phyloP scores from a whole-genome alignment of 169 alveolate species.

The Cryptosporidium bovis region DNA sequence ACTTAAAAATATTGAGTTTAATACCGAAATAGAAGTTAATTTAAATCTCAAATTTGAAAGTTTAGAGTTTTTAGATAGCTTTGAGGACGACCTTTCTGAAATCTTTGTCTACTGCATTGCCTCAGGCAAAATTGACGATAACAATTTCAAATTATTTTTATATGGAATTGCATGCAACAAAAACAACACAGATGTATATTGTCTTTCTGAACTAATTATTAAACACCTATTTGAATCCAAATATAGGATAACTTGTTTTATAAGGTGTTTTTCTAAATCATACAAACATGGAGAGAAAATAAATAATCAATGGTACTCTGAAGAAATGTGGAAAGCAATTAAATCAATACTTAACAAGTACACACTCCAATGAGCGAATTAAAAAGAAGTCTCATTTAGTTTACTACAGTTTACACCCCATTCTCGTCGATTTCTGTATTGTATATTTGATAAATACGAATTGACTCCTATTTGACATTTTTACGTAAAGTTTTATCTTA shows the following conservation, averaged over 20 bases:
- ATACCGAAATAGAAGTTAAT: not conserved
- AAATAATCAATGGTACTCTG: not conserved
- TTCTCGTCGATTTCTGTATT: too few relatives aligned
- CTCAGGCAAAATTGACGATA: constrained; percentile 64
- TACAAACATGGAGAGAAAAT: not conserved
- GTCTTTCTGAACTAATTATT: constrained; percentile 13
- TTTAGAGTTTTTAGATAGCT: not conserved
- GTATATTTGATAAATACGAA: too few relatives aligned
- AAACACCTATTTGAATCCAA: not conserved
- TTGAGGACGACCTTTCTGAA: constrained; percentile 29
- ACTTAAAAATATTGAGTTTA: not conserved
- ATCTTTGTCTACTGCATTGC: constrained; percentile 38
- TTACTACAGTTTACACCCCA: too few relatives aligned
- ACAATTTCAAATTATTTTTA: constrained; percentile 1
- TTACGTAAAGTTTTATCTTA: too few relatives aligned
- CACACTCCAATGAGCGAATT: not conserved
- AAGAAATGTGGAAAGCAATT: not conserved
- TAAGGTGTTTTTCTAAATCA: not conserved
- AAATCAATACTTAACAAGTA: not conserved
- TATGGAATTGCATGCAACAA: constrained; percentile 9
- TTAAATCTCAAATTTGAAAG: not conserved
- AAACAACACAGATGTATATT: constrained; percentile 1
- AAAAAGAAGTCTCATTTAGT: too few relatives aligned
- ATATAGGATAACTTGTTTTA: not conserved
- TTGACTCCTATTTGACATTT: too few relatives aligned